Percentiles rank a stretch among this genome's conserved stretches.
Conservation (phyloP, 106 monocot species). For the Dendrobium nobile region DNA sequence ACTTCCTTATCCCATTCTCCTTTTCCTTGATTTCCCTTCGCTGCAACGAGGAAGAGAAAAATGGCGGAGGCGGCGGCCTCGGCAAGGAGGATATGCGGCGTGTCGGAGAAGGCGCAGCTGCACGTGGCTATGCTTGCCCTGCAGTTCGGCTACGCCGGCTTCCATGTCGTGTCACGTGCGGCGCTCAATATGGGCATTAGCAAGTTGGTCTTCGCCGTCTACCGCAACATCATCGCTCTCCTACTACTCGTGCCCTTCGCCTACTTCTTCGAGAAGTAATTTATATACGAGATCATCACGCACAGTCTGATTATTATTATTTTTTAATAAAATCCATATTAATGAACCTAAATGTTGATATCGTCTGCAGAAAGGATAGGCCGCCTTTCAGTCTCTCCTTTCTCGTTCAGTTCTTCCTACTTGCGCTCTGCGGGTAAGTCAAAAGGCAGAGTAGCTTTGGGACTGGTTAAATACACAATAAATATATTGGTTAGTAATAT, state of each 20-base stretch:
- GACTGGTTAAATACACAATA: not conserved
- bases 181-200: slow-evolving; percentile 85
- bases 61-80: slow-evolving; percentile 24
- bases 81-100: slow-evolving; percentile 39
- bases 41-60: not conserved
- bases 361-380: slow-evolving; percentile 58
- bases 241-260: slow-evolving; percentile 63
- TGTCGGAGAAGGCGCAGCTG: slow-evolving; percentile 73
- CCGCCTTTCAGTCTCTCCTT: slow-evolving; percentile 49
- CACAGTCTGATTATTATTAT: not conserved
- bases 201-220: slow-evolving; percentile 71
- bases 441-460: not conserved
- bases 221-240: slow-evolving; percentile 74
- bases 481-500: not conserved
- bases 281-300: not conserved
- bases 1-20: not conserved
- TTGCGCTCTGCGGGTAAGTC: slow-evolving; percentile 62
- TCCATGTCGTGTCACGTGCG: slow-evolving; percentile 64
- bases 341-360: not conserved
- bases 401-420: slow-evolving; percentile 65
- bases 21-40: not conserved
- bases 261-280: slow-evolving; percentile 80
- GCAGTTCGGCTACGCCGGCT: slow-evolving; percentile 76
- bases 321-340: too few relatives aligned
- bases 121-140: slow-evolving; percentile 58